These are phyloP conservation scores for Globisporangium paddicum DNA, from an alignment of 352 stramenopile genomes.

Conservation along the genomic window DNA sequence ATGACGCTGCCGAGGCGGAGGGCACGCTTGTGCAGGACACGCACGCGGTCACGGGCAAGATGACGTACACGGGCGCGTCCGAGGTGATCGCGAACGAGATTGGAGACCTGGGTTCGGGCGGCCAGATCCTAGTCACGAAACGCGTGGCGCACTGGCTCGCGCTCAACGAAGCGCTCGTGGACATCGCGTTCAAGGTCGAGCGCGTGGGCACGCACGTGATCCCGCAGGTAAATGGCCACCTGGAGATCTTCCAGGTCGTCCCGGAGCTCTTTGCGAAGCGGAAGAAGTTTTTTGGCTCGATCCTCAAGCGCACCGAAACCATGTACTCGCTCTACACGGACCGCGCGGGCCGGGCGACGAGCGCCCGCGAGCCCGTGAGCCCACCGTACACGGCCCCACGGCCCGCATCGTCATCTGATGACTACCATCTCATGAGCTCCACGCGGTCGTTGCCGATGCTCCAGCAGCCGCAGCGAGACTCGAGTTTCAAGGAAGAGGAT, in stretches of 20 bases:
- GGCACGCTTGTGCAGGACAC: slow-evolving; percentile 44
- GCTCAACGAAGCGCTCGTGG: slow-evolving; percentile 22
- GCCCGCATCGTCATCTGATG: not conserved
- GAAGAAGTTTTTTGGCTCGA: slow-evolving; percentile 16
- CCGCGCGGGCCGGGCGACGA: not conserved
- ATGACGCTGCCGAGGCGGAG: slow-evolving; percentile 51
- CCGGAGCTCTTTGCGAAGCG: slow-evolving; percentile 18
- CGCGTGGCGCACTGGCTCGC: slow-evolving; percentile 50
- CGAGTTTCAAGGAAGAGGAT: not conserved
- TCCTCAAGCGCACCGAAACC: slow-evolving; percentile 13
- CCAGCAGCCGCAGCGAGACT: not conserved
- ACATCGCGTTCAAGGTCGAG: slow-evolving; percentile 20
- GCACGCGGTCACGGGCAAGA: slow-evolving; percentile 65
- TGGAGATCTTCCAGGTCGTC: slow-evolving; percentile 43
- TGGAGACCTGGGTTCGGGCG: slow-evolving; percentile 56
- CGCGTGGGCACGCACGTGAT: slow-evolving; percentile 29
- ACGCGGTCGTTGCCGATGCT: not conserved
- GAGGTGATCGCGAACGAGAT: slow-evolving; percentile 65
- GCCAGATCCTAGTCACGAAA: slow-evolving; percentile 64
- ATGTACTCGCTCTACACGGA: slow-evolving; percentile 10
- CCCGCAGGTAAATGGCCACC: slow-evolving; percentile 29
- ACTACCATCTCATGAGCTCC: slow-evolving; percentile 1
- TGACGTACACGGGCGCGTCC: slow-evolving; percentile 58
- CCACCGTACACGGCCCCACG: not conserved
- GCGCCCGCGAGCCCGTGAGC: not conserved